phyloP scores from a whole-genome alignment of 345 rosid genomes.

The Jatropha curcas region DNA sequence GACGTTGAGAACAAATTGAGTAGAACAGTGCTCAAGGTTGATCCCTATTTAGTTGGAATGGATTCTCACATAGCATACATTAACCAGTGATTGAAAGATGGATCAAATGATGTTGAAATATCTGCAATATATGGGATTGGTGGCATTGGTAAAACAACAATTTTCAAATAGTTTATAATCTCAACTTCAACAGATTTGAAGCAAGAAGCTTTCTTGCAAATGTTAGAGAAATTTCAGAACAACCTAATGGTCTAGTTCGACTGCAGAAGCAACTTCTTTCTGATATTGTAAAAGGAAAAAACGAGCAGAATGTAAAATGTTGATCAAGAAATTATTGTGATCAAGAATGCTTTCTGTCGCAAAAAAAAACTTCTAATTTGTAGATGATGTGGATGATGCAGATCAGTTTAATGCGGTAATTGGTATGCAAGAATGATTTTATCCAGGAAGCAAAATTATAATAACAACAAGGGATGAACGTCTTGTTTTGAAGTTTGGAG shows the following conservation, averaged over 20 bases:
- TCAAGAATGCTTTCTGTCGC: neutral
- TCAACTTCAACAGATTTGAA: constrained; percentile 25
- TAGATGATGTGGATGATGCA: constrained; percentile 11
- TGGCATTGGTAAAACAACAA: constrained; percentile 30
- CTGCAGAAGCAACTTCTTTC: constrained; percentile 32
- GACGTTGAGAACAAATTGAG: constrained; percentile 14
- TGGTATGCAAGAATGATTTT: constrained; percentile 11
- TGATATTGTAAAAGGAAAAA: constrained; percentile 10
- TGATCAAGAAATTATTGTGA: constrained; percentile 16
- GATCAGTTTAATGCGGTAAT: constrained; percentile 8
- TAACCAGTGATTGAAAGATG: constrained; percentile 23
- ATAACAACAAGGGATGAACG: constrained; percentile 9
- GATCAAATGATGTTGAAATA: constrained; percentile 21
- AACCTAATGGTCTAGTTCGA: constrained; percentile 14
- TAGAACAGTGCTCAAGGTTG: constrained; percentile 16
- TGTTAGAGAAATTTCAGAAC: constrained; percentile 21
- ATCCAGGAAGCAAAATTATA: constrained; percentile 18
- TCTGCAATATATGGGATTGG: constrained; percentile 32
- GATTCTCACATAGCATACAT: constrained; percentile 12
- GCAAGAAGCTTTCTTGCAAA: constrained; percentile 28
- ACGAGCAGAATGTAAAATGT: neutral
- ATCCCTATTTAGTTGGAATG: constrained; percentile 24
- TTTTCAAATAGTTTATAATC: constrained; percentile 23
- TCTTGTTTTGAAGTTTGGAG: neutral
- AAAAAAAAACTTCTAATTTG: constrained; percentile 7